Percentiles rank a stretch among this genome's conserved stretches.
Conservation (phyloP, 768 basidiomycete species). For the Rhodotorula sphaerocarpa region DNA sequence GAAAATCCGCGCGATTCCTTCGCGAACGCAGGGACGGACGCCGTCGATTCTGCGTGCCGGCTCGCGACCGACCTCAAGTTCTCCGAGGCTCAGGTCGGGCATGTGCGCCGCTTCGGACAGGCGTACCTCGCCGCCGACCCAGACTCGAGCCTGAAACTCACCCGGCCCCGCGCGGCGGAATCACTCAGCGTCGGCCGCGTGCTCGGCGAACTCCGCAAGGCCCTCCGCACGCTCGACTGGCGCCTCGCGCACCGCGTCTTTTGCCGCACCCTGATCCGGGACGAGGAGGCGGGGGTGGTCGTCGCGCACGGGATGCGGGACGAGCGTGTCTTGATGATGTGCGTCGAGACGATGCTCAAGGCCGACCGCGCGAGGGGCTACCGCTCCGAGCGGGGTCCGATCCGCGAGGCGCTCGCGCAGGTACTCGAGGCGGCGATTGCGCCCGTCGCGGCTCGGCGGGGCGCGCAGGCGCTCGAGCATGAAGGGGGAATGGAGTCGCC, state of each 20-base stretch:
- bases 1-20: too few species aligned
- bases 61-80: too few species aligned
- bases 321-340: not conserved
- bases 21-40: too few species aligned
- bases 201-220: not conserved
- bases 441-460: not conserved
- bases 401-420: not conserved
- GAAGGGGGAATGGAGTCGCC: too few species aligned
- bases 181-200: too few species aligned
- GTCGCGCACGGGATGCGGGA: not conserved
- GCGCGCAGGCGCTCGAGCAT: too few species aligned
- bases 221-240: not conserved
- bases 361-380: not conserved
- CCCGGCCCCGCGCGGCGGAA: not conserved
- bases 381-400: not conserved
- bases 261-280: not conserved
- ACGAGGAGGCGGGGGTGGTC: too few species aligned
- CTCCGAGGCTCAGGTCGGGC: too few species aligned
- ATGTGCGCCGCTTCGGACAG: too few species aligned
- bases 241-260: not conserved
- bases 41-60: not conserved
- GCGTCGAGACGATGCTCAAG: not conserved
- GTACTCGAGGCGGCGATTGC: not conserved
- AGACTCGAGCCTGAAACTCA: not conserved
- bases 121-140: too few species aligned